Base-by-base conservation (phyloP, 352 stramenopile genomes). In the Phytophthora kernoviae region DNA sequence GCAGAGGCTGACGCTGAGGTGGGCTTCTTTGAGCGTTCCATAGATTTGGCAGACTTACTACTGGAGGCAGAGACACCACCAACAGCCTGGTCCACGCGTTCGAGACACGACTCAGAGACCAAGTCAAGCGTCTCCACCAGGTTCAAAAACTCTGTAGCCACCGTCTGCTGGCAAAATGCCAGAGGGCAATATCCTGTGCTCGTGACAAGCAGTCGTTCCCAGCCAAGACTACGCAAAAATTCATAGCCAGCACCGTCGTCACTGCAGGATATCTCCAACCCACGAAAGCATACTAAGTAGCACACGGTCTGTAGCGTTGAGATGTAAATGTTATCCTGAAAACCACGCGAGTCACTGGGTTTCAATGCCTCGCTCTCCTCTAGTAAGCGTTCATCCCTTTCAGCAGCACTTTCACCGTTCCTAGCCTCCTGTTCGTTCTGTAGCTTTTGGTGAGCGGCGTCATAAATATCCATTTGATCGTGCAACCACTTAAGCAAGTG, bases 211-310 rank as follows among this genome's bases (percentile, higher is more conserved):
- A 94, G 43, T 2, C 86, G 80, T 36, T 93, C 80, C 86, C 86
- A 94, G 36, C 84, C 84, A n/a, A 94, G 79, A 27, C 65, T 90
- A 7, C 83, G 84, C 63, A 94, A 57, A 50, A 93, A 94, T 11
- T 89, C 81, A 57, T 93, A 94, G 20, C 86, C 78, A 22, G 58
- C 59, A 11, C 68, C 64, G 24, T 82, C 78, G 20, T 85, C 77
- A 26, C 52, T 75, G 43, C 88, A 69, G 70, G 90, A 68, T 46
- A 98, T 77, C 62, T 96, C 87, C 33, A 93, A 71, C n/a, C 95
- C 96, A 33, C 95, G 88, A 65, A 99, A 99, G 65, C 96, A 99
- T 70, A 99, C 83, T 39, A 99, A 90, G 75, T 99, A 99, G 77
- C 98, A 99, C 33, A 97, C 93, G 14, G 96, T 96, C 74, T 99